A percentile compares a stretch with the other conserved stretches of the same genome.
phyloP scores from a whole-genome alignment of 257 asterid species.

The Solanum pinnatisectum region DNA sequence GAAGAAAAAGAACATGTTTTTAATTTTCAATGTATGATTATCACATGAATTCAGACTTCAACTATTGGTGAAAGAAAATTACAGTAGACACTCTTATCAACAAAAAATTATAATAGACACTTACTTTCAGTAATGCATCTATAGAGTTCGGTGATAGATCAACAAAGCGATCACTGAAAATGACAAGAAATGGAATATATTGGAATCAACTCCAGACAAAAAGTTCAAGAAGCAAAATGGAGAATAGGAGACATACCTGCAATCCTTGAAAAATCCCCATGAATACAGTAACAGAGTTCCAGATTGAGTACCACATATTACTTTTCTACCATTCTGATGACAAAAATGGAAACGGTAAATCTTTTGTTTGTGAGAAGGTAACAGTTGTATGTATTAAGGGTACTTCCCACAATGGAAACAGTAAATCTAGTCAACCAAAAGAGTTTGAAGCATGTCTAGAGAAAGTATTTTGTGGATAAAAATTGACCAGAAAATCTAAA shows the following conservation, averaged over 20 bases:
- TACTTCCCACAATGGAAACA: not conserved
- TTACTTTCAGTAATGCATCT: constrained; percentile 76
- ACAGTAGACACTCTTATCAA: not conserved
- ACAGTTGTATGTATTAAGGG: not conserved
- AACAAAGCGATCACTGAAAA: constrained; percentile 74
- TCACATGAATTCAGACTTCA: not conserved
- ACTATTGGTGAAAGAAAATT: not conserved
- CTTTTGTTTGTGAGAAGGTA: not conserved
- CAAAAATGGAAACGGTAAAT: not conserved
- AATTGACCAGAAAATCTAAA: not conserved
- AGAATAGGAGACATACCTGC: constrained; percentile 49
- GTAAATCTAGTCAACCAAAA: not conserved
- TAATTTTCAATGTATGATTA: not conserved
- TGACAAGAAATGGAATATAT: not conserved
- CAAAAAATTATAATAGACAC: not conserved
- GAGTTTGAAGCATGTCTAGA: not conserved
- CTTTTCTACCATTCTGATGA: constrained; percentile 78
- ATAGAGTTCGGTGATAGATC: constrained; percentile 82
- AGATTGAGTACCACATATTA: constrained; percentile 69
- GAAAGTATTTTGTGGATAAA: not conserved
- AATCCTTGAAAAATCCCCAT: constrained; percentile 98
- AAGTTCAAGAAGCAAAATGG: constrained; percentile 2
- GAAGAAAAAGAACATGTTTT: not conserved
- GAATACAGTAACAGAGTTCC: constrained; percentile 76
- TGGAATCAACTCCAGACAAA: constrained; percentile 1